Base-by-base conservation (phyloP, 1,284 basidiomycete species). In the Microstroma glucosiphilum region DNA sequence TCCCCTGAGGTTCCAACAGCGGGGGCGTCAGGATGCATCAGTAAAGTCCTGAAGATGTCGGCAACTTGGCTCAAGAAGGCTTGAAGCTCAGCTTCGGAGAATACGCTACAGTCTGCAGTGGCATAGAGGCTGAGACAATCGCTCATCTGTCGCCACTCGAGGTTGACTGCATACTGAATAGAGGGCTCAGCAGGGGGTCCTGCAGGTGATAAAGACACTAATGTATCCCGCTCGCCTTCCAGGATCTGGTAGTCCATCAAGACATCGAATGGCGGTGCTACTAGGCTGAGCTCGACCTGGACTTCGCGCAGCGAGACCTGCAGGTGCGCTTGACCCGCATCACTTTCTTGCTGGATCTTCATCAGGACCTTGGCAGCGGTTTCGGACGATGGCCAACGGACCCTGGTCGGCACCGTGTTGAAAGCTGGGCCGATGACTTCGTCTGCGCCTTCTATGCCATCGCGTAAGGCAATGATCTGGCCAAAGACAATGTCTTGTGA, bases 401-500 rank as follows among this genome's bases (percentile, higher is more conserved):
- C 46, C 8, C 70, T 70, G 30, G 70, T 70, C 23, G 71, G 66
- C 6, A 75, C 65, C 11, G 76, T 75, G 55, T 78, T 78, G 62
- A 78, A 69, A 1, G 71, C 69, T 0, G 76, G 74, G 7, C 74
- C 74, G 17, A 78, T 61, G 40, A 70, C 65, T 3, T 64, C 66
- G 25, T 71, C 67, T 0, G 68, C 72, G n/a, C 68, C 69, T 0
- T 62, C 66, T n/a, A 69, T 55, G 7, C 68, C 62, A 49, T 70
- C 68, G 13, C 75, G 58, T 19, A 78, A 59, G 11, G 69, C 68
- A 17, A 76, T 65, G 8, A 78, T 66, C 63, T 76, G 72, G 0
- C 74, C 76, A 59, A 78, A 72, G 60, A 73, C 71, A 1, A 78
- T 67, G 53, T 76, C 70, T 1, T 66, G 51, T 0, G 62, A 58